phyloP scores from a whole-genome alignment of 2,329 filamentous ascomycete genomes.

The Tricladium varicosporioides region DNA sequence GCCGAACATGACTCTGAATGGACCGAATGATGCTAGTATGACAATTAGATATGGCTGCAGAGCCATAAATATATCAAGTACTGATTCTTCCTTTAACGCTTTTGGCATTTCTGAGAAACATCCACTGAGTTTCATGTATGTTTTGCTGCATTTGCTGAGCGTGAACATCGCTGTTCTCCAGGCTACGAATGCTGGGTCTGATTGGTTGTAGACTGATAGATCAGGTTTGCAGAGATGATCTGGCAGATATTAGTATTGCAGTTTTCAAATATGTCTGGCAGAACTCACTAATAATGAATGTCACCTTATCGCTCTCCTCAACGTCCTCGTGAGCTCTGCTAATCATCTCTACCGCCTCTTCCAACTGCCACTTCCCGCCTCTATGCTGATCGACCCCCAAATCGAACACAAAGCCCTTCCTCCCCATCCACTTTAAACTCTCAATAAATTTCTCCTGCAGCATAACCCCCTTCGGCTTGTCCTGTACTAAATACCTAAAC shows the following conservation, averaged over 20 bases:
- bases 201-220: slow-evolving; percentile 59
- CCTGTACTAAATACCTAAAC: slow-evolving; percentile 80
- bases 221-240: slow-evolving; percentile 92
- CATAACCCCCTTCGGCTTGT: slow-evolving; percentile 66
- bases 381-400: slow-evolving; percentile 78
- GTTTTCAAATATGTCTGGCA: neutral
- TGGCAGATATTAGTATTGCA: slow-evolving; percentile 34
- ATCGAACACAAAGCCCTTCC: slow-evolving; percentile 70
- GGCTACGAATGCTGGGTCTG: slow-evolving; percentile 49
- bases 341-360: slow-evolving; percentile 70
- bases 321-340: slow-evolving; percentile 62
- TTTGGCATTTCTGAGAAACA: slow-evolving; percentile 74
- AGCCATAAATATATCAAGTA: slow-evolving; percentile 58
- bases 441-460: slow-evolving; percentile 63
- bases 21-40: slow-evolving; percentile 69
- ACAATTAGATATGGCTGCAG: slow-evolving; percentile 71
- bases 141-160: slow-evolving; percentile 61
- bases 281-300: slow-evolving; percentile 34
- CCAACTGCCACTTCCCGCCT: slow-evolving; percentile 72
- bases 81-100: slow-evolving; percentile 45
- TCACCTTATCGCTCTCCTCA: slow-evolving; percentile 52
- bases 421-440: slow-evolving; percentile 62
- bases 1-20: slow-evolving; percentile 78
- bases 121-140: slow-evolving; percentile 93
- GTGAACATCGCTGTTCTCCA: slow-evolving; percentile 70